phyloP scores from a whole-genome alignment of 169 alveolate species.

The Cardiosporidium cionae region DNA sequence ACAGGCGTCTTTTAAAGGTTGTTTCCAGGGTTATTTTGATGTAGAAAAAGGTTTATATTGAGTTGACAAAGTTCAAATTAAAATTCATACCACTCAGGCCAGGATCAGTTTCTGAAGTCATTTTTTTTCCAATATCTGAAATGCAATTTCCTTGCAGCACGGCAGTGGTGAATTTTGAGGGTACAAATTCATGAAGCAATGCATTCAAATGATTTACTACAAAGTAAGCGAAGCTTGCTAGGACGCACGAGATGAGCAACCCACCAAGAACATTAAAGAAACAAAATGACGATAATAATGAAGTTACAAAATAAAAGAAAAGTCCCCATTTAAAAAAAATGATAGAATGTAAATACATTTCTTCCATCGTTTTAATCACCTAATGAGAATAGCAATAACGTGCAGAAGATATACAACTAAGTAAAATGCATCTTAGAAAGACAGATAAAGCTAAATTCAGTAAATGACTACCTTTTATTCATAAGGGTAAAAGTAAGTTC shows the following conservation, averaged over 20 bases:
- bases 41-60: not conserved
- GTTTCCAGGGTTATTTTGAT: too few relatives aligned
- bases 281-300: constrained; percentile 7
- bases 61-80: not conserved
- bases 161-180: not conserved
- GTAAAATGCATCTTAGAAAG: not conserved
- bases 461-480: not conserved
- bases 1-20: too few relatives aligned
- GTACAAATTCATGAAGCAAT: not conserved
- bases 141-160: not conserved
- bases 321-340: constrained; percentile 3
- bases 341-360: not conserved
- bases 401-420: not conserved
- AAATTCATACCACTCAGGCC: not conserved
- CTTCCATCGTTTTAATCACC: constrained; percentile 17
- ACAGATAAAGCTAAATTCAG: not conserved
- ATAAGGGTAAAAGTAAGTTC: not conserved
- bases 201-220: not conserved
- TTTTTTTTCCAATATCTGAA: constrained; percentile 1
- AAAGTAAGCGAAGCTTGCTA: not conserved
- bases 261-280: not conserved
- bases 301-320: constrained; percentile 5
- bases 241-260: not conserved
- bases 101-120: not conserved
- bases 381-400: not conserved